Conservation (phyloP, 2,329 filamentous ascomycete species). For the Thermoascus crustaceus region DNA sequence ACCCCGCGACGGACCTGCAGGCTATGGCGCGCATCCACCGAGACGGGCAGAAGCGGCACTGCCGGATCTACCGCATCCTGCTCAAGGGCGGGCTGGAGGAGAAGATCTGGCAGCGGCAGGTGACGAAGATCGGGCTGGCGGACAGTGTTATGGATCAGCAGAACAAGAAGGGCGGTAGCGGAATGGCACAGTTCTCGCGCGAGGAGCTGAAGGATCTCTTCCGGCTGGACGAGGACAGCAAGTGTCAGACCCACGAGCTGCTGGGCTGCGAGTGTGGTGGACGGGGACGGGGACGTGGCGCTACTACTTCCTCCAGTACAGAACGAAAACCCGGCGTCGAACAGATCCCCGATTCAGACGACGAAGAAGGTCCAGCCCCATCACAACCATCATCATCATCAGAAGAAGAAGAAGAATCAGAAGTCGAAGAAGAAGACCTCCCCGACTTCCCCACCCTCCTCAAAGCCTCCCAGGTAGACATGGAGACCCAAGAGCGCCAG, state of each 20-base stretch:
- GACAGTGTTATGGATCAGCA: constrained; percentile 65
- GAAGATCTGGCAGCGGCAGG: constrained; percentile 66
- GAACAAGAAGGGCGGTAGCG: too few relatives aligned
- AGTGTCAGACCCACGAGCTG: constrained; percentile 61
- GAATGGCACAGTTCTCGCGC: constrained; percentile 52
- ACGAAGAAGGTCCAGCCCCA: constrained; percentile 9
- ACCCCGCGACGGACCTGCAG: constrained; percentile 64
- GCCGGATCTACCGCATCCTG: constrained; percentile 61
- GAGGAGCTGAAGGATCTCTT: constrained; percentile 63
- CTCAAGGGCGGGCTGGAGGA: constrained; percentile 63
- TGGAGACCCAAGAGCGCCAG: constrained; percentile 26
- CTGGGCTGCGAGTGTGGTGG: constrained; percentile 57
- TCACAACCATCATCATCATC: constrained; percentile 7
- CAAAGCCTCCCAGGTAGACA: constrained; percentile 34
- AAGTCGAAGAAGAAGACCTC: constrained; percentile 14
- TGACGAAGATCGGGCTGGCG: constrained; percentile 62
- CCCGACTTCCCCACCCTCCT: constrained; percentile 25
- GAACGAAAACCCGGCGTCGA: constrained; percentile 2
- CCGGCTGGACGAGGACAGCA: constrained; percentile 51
- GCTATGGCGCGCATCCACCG: constrained; percentile 69
- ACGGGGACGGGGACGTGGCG: constrained; percentile 33
- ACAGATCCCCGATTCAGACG: constrained; percentile 2
- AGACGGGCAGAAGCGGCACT: constrained; percentile 60
- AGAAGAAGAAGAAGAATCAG: constrained; percentile 15
- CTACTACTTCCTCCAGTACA: background rate